Base-by-base conservation (phyloP, 306 rosid genomes). In the Medicago arabica region DNA sequence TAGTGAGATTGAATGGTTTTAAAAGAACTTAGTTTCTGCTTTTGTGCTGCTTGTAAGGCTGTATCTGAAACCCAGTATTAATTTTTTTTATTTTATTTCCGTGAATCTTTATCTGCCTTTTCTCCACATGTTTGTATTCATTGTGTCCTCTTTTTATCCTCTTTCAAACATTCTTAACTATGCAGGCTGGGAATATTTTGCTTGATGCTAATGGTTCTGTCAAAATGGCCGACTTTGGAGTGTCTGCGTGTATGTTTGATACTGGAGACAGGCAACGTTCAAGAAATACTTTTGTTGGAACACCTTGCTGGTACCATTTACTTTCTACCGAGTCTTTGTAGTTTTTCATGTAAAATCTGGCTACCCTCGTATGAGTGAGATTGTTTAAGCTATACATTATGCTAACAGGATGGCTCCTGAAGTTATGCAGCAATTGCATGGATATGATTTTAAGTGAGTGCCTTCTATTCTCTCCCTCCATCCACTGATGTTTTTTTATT, bases 161-260 rank as follows among this genome's bases (percentile, higher is more conserved):
- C 83, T 76, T 53, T 49, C 69, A 79, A 77, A 41, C 19, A 70
- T 73, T 70, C 63, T 15, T 47, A 73, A 78, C 70, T 72, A 49
- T 77, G 86, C 91, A 94, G 98, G 96, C 97, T 46, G 98, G 98
- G 75, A 94, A 94, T 80, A 94, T 91, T 81, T 90, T 94, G 79
- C 76, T 94, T 74, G 96, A 94, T 83, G 81, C 88, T 78, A 90
- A 84, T 84, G 98, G 98, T 75, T 71, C 90, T 14, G 88, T 94
- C 95, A 94, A 94, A 85, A 72, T 94, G 79, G 98, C 96, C 73
- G 98, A 94, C 83, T 94, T 94, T 86, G 98, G 98, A 71, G 98
- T 94, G 82, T 88, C 98, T 43, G 97, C 97, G 9, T 88, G 98
- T 80, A 91, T 90, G 92, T 91, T 91, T 69, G 98, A 94, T 72